These are phyloP conservation scores for Trichoderma cornu-damae DNA, from an alignment of 2,329 filamentous ascomycete genomes.

Conservation along the genomic window DNA sequence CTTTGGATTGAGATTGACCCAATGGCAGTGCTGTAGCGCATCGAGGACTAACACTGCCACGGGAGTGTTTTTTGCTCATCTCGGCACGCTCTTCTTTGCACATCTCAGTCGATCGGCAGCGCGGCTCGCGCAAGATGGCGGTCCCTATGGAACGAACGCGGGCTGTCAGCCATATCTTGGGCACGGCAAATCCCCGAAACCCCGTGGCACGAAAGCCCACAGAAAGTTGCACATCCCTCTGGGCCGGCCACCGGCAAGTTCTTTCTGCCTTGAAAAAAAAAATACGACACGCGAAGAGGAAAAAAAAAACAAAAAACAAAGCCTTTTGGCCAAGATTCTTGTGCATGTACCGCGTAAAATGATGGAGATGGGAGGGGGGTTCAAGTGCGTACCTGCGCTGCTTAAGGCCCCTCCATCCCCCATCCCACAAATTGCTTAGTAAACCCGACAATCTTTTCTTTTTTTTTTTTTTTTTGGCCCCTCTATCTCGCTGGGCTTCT, in stretches of 20 bases:
- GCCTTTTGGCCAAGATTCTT: not conserved
- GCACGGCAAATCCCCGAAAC: not conserved
- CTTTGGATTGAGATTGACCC: not conserved
- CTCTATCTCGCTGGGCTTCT: not conserved
- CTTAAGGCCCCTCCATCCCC: no score
- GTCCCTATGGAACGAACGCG: not conserved
- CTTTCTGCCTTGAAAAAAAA: not conserved
- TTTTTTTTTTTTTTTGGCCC: no score
- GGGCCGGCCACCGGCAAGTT: not conserved
- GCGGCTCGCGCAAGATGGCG: not conserved
- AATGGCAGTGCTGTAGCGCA: not conserved
- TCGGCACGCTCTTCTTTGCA: not conserved
- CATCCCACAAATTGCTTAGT: no score
- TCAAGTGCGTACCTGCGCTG: not conserved
- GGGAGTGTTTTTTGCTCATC: not conserved
- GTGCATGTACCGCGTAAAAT: not conserved
- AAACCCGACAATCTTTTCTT: no score
- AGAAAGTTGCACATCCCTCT: not conserved
- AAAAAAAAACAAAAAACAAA: constrained; percentile 17
- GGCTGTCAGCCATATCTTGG: constrained; percentile 4
- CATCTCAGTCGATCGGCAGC: constrained; percentile 8
- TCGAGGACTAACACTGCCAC: not conserved
- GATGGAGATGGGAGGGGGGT: not conserved
- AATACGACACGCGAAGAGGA: not conserved
- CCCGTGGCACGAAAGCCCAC: constrained; percentile 11